Evolutionary conservation across 2,329 filamentous ascomycete genomes (phyloP).

Genomic region (Claviceps maximensis): DNA sequence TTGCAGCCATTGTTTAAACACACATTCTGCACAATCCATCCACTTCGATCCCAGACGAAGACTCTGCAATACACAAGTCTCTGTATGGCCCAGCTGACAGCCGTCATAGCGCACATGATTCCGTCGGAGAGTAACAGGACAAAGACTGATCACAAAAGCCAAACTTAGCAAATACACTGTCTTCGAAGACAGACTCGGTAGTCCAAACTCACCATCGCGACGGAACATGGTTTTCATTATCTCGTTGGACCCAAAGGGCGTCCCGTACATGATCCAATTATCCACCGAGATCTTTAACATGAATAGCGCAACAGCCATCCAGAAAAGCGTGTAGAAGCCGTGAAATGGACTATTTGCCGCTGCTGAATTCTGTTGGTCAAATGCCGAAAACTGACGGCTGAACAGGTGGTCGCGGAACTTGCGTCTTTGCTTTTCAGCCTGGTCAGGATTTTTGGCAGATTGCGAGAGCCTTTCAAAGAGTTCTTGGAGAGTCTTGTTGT

Average conservation of each 20-base stretch:
- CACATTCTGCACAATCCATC: slow-evolving; percentile 62
- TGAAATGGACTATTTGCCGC: slow-evolving; percentile 58
- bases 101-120: slow-evolving; percentile 52
- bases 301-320: slow-evolving; percentile 55
- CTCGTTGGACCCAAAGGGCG: slow-evolving; percentile 55
- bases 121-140: slow-evolving; percentile 51
- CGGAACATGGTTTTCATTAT: slow-evolving; percentile 56
- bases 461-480: slow-evolving; percentile 14
- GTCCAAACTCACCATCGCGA: slow-evolving; percentile 26
- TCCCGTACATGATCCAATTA: slow-evolving; percentile 58
- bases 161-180: background rate
- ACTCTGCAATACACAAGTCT: slow-evolving; percentile 43
- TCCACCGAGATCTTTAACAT: slow-evolving; percentile 52
- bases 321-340: slow-evolving; percentile 70
- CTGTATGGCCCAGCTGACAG: slow-evolving; percentile 54
- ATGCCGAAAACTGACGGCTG: slow-evolving; percentile 58
- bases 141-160: slow-evolving; percentile 23
- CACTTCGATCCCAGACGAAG: slow-evolving; percentile 52
- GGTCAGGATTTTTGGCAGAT: slow-evolving; percentile 10
- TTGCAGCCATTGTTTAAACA: slow-evolving; percentile 11
- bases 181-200: background rate
- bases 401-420: slow-evolving; percentile 46
- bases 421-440: slow-evolving; percentile 8
- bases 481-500: slow-evolving; percentile 17
- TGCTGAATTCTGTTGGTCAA: slow-evolving; percentile 56